A percentile compares a stretch with the other conserved stretches of the same genome.
Evolutionary conservation across 768 basidiomycete species (phyloP).

Genomic region (Mycena sanguinolenta): DNA sequence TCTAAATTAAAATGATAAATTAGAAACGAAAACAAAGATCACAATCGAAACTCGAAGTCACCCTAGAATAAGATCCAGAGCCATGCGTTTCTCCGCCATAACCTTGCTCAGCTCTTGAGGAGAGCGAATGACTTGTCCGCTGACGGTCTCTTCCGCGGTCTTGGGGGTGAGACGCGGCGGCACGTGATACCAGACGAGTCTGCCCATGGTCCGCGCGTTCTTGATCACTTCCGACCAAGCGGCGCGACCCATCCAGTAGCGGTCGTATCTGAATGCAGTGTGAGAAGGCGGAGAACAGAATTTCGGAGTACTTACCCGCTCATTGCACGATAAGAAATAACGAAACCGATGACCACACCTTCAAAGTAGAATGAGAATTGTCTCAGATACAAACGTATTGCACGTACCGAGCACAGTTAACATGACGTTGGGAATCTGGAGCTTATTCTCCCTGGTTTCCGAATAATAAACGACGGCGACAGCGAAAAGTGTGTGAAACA

Average conservation of each 20-base stretch:
- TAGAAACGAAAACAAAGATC: background rate
- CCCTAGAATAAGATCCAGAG: constrained; percentile 72
- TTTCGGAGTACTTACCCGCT: constrained; percentile 59
- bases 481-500: constrained; percentile 72
- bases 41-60: constrained; percentile 34
- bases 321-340: constrained; percentile 74
- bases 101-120: constrained; percentile 60
- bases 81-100: constrained; percentile 74
- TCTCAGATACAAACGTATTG: background rate
- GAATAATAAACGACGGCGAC: constrained; percentile 45
- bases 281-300: background rate
- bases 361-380: background rate
- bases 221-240: constrained; percentile 71
- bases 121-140: constrained; percentile 47
- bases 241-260: constrained; percentile 72
- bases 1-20: constrained; percentile 43
- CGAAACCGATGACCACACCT: constrained; percentile 72
- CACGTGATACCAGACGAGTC: constrained; percentile 74
- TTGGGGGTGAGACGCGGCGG: constrained; percentile 62
- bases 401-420: constrained; percentile 69
- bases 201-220: constrained; percentile 61
- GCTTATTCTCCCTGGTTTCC: constrained; percentile 45
- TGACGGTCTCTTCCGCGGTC: constrained; percentile 52
- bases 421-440: constrained; percentile 69
- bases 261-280: constrained; percentile 61